Conservation (phyloP, 148 eudicot species). For the Drosera capensis region DNA sequence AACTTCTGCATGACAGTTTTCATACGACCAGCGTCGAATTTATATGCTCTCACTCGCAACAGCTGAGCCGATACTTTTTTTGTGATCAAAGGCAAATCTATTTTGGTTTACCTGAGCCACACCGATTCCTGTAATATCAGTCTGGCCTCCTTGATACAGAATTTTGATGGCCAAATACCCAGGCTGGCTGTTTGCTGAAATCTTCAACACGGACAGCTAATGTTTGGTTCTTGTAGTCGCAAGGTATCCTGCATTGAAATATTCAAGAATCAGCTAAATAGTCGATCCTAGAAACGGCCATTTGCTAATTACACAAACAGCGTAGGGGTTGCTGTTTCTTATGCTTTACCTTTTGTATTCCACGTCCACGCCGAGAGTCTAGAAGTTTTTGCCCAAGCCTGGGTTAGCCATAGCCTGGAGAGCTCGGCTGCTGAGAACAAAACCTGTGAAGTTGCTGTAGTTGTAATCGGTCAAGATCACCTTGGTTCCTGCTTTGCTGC, state of each 20-base stretch:
- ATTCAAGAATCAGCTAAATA: neutral
- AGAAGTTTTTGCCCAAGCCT: constrained; percentile 29
- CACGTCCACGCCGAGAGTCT: constrained; percentile 32
- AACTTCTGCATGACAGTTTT: neutral
- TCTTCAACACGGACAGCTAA: constrained; percentile 37
- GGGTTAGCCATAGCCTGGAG: constrained; percentile 62
- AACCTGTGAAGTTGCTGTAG: constrained; percentile 29
- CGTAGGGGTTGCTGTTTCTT: neutral
- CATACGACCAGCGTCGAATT: neutral
- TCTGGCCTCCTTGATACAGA: constrained; percentile 70
- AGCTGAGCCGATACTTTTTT: neutral
- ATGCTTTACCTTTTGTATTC: constrained; percentile 36
- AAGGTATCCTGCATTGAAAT: constrained; percentile 12
- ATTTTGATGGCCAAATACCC: constrained; percentile 45
- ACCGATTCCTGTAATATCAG: constrained; percentile 42
- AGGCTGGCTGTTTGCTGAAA: constrained; percentile 30
- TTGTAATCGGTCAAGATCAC: constrained; percentile 46
- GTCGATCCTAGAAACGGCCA: neutral
- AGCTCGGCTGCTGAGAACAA: constrained; percentile 62
- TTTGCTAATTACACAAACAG: neutral
- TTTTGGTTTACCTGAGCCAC: constrained; percentile 36
- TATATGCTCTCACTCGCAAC: neutral
- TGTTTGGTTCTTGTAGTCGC: constrained; percentile 44
- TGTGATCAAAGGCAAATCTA: neutral
- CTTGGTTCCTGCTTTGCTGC: constrained; percentile 38